These are phyloP conservation scores for Malassezia nana DNA, from an alignment of 1,284 basidiomycete species.

Conservation along the genomic window DNA sequence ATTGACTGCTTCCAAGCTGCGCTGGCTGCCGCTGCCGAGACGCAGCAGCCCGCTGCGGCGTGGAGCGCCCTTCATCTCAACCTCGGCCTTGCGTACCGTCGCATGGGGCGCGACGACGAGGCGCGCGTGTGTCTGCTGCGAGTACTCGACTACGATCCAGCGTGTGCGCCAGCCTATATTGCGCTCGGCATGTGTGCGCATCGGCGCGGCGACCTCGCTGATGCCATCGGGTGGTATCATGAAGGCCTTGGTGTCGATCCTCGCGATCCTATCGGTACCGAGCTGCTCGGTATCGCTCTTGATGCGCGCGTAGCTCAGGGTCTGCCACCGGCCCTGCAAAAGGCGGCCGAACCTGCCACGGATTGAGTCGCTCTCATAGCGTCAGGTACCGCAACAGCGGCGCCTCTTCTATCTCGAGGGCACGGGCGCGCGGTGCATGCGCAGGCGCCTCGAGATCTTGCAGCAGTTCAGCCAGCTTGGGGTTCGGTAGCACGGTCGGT, in stretches of 20 bases:
- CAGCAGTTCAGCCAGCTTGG: not conserved
- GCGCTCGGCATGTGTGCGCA: slow-evolving; percentile 38
- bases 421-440: not conserved
- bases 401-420: slow-evolving; percentile 2
- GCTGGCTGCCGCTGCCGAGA: slow-evolving; percentile 57
- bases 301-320: slow-evolving; percentile 14
- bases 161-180: slow-evolving; percentile 28
- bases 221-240: slow-evolving; percentile 38
- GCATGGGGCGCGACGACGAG: slow-evolving; percentile 18
- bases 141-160: slow-evolving; percentile 36
- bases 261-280: slow-evolving; percentile 15
- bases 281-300: slow-evolving; percentile 12
- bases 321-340: not conserved
- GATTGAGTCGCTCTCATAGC: not conserved
- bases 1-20: slow-evolving; percentile 47
- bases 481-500: slow-evolving; percentile 2
- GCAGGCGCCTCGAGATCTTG: slow-evolving; percentile 1
- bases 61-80: slow-evolving; percentile 76
- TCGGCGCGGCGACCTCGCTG: slow-evolving; percentile 25
- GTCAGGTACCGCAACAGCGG: not conserved
- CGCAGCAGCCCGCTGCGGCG: slow-evolving; percentile 68
- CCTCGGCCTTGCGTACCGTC: slow-evolving; percentile 25
- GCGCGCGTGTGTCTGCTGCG: slow-evolving; percentile 23
- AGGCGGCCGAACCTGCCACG: not conserved
- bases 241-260: slow-evolving; percentile 20